A percentile compares a stretch with the other conserved stretches of the same genome.
Evolutionary conservation across 2,329 filamentous ascomycete genomes (phyloP).

Genomic region (Lecanoromycetidae sp.): DNA sequence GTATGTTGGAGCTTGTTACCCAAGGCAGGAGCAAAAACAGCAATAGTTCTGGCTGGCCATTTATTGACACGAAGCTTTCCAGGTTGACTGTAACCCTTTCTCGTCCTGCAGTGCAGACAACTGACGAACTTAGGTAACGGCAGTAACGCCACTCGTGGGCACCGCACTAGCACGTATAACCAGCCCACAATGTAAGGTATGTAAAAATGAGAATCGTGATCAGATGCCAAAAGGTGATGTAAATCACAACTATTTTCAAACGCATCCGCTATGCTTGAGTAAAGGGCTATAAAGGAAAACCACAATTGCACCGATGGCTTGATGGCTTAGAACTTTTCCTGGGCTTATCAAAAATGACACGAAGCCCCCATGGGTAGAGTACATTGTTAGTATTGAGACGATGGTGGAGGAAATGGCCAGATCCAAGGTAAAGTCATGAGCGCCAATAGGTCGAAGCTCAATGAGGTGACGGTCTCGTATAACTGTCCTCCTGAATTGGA

Average conservation of each 20-base stretch:
- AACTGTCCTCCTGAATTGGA: too few relatives aligned
- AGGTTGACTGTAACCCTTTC: background rate
- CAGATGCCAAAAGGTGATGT: background rate
- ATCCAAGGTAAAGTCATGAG: too few relatives aligned
- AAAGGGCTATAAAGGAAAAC: background rate
- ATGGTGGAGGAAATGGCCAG: background rate
- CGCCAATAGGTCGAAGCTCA: too few relatives aligned
- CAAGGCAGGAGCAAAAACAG: background rate
- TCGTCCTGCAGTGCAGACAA: background rate
- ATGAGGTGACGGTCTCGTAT: too few relatives aligned
- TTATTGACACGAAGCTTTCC: conserved; percentile 1
- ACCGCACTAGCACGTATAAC: too few relatives aligned
- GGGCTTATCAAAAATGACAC: background rate
- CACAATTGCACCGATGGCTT: background rate
- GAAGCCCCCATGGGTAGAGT: background rate
- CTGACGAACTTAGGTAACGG: background rate
- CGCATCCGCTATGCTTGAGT: conserved; percentile 3
- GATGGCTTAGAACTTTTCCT: conserved; percentile 4
- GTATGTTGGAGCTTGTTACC: background rate
- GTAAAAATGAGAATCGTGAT: conserved; percentile 7
- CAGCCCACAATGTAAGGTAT: background rate
- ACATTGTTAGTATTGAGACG: background rate
- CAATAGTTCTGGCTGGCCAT: background rate
- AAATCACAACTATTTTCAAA: background rate
- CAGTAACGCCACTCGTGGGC: too few relatives aligned